Conservation (phyloP, 106 monocot species). For the Cymbidium sinense region DNA sequence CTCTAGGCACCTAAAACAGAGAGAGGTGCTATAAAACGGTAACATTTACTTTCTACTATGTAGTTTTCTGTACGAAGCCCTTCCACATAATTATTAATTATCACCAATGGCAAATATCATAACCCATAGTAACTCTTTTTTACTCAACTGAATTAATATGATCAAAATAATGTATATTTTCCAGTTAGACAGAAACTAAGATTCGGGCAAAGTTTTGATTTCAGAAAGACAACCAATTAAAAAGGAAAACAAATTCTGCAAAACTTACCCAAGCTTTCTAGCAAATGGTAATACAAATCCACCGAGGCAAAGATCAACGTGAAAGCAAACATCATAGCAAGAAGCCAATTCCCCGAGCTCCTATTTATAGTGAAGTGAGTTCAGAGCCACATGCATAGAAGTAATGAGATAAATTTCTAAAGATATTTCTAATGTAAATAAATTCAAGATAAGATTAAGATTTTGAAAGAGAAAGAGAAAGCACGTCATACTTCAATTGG, state of each 20-base stretch:
- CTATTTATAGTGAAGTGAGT: constrained; percentile 26
- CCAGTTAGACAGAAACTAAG: background rate
- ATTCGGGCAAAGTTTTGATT: background rate
- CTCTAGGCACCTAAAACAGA: background rate
- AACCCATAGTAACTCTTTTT: background rate
- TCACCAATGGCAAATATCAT: background rate
- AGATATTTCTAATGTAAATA: background rate
- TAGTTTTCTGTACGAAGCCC: background rate
- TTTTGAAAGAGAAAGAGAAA: background rate
- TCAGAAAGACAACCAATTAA: background rate
- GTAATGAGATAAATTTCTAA: background rate
- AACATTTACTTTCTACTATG: background rate
- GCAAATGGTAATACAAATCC: constrained; percentile 99
- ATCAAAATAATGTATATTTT: background rate
- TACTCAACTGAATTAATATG: background rate
- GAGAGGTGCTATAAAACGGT: background rate
- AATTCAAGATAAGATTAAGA: background rate
- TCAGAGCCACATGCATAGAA: background rate
- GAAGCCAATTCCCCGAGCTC: constrained; percentile 84
- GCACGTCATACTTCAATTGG: constrained; percentile 75
- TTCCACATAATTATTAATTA: background rate
- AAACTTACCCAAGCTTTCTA: constrained; percentile 84
- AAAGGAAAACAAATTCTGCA: background rate
- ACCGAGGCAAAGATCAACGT: constrained; percentile 97
- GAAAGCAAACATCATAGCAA: constrained; percentile 66